Conservation (phyloP, 2,329 filamentous ascomycete species). For the Ceratocystis cacaofunesta region DNA sequence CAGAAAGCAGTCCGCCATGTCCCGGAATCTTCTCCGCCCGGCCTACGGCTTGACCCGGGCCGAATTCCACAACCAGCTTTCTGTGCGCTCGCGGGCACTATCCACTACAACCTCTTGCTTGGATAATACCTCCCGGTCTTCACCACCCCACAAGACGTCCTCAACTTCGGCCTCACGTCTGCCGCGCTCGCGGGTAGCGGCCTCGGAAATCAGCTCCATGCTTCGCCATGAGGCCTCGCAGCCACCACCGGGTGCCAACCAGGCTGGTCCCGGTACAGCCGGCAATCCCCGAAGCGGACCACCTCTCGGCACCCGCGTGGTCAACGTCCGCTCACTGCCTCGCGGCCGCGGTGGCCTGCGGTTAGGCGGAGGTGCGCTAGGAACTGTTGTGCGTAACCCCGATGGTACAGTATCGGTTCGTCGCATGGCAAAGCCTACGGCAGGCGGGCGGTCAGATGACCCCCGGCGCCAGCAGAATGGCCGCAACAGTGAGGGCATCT, state of each 20-base stretch:
- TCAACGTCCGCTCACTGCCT: conserved; percentile 29
- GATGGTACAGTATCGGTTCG: conserved; percentile 14
- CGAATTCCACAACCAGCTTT: conserved; percentile 7
- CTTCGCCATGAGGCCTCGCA: conserved; percentile 18
- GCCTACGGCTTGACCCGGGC: conserved; percentile 13
- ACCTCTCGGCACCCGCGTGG: conserved; percentile 22
- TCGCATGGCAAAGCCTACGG: background rate
- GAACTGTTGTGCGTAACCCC: conserved; percentile 14
- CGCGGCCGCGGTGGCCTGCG: conserved; percentile 21
- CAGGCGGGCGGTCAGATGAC: conserved; percentile 15
- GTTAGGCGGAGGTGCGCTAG: conserved; percentile 18
- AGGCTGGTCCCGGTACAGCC: background rate
- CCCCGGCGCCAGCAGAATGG: conserved; percentile 12
- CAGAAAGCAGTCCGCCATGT: conserved; percentile 11
- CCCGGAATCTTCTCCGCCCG: conserved; percentile 16
- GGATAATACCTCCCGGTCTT: conserved; percentile 17
- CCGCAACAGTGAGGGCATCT: conserved; percentile 12
- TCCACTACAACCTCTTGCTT: conserved; percentile 26
- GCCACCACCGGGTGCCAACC: conserved; percentile 1
- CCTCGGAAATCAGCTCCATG: conserved; percentile 25
- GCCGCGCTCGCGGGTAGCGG: conserved; percentile 25
- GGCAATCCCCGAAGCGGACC: background rate
- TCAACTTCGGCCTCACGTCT: conserved; percentile 18
- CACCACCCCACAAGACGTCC: conserved; percentile 8
- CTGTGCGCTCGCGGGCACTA: conserved; percentile 20